phyloP scores from a whole-genome alignment of 441 rosid species.

The Lepidium campestre region DNA sequence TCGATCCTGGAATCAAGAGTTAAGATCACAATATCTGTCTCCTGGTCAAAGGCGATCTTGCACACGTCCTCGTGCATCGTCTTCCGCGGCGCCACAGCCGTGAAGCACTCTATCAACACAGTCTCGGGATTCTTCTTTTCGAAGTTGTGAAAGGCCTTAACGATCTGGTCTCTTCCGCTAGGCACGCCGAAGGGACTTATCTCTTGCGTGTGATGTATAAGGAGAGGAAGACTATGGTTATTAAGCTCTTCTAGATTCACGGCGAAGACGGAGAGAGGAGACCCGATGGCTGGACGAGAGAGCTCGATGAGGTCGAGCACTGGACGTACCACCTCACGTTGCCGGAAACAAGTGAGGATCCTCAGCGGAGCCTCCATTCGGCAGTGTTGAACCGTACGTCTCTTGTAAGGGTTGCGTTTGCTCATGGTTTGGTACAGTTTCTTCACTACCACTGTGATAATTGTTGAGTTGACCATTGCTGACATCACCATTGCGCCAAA shows the following conservation, averaged over 20 bases:
- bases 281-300: constrained; percentile 31
- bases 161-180: constrained; percentile 26
- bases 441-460: constrained; percentile 27
- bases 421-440: constrained; percentile 33
- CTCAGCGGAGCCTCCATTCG: constrained; percentile 26
- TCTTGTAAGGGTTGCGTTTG: constrained; percentile 37
- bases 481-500: constrained; percentile 29
- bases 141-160: constrained; percentile 33
- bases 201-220: constrained; percentile 34
- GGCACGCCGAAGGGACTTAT: not conserved
- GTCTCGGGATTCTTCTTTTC: constrained; percentile 13
- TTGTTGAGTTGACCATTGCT: constrained; percentile 20
- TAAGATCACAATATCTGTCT: constrained; percentile 30
- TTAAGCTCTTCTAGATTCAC: constrained; percentile 37
- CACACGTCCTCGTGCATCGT: constrained; percentile 46
- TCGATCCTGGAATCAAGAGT: constrained; percentile 22
- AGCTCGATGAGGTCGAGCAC: constrained; percentile 35
- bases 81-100: constrained; percentile 31
- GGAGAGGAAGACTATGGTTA: constrained; percentile 33
- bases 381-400: constrained; percentile 32
- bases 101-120: constrained; percentile 33
- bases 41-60: constrained; percentile 30
- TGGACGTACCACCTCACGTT: constrained; percentile 31
- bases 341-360: constrained; percentile 39
- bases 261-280: constrained; percentile 29